Evolutionary conservation across 352 stramenopile species (phyloP), one percentile per base, ranked within the genome.

Genomic region (Globisporangium alternatum): DNA sequence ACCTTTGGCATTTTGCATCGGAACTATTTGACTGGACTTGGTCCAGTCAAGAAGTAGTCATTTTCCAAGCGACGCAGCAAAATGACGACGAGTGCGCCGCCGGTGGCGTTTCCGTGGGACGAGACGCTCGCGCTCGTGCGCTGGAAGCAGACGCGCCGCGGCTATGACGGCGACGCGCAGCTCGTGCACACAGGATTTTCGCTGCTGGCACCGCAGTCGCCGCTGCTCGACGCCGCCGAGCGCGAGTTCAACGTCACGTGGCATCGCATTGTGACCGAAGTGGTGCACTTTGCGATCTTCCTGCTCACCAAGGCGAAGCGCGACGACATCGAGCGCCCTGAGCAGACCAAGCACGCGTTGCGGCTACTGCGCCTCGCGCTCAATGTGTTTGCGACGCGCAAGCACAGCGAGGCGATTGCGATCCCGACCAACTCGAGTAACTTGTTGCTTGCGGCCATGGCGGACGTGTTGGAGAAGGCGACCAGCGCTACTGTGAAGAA

Each of bases 351-450:
- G 6, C 59, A 74, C 5, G 82, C 71, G 6, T 68, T 93, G 60
- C 75, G 65, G 0, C 69, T 93, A 44, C 71, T 93, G 65, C 82
- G 85, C 9, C 55, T 88, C 41, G 62, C 70, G 41, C 76, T 93
- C 41, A 75, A 78, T 47, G 72, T 69, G 28, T 77, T 85, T 21
- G 73, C 71, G 28, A 64, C 65, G 15, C 68, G 65, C 12, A 68
- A 67, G 5, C 22, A 64, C 49, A 57, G 48, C 39, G 64, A 69
- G 5, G 66, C 55, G 19, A 60, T 91, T 44, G 53, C 68, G 22
- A 75, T 86, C 48, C 75, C 83, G 1, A 64, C 83, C 2, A 92
- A 90, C 49, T 83, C 83, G 35, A 92, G 86, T 74, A 91, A 91
- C 64, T 49, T 90, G 71, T 62, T 95, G 65, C 75, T 95, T 3